Conservation (phyloP, 805 yeast species). For the Barnettozyma wickerhamii region DNA sequence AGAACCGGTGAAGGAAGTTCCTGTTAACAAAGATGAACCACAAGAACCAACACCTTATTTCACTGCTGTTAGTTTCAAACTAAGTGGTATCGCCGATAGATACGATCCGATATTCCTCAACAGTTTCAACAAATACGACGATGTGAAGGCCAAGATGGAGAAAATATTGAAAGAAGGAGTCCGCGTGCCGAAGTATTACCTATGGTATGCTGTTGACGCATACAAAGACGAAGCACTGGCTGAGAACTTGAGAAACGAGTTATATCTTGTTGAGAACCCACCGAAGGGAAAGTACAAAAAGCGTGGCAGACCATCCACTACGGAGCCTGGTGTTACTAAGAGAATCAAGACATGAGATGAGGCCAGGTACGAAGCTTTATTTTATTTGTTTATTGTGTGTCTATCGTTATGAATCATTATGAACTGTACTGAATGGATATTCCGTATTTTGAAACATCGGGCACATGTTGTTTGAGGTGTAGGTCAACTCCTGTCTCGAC, state of each 20-base stretch:
- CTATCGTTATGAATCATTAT: no score
- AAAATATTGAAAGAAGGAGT: conserved; percentile 54
- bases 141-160: conserved; percentile 60
- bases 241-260: conserved; percentile 55
- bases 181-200: conserved; percentile 53
- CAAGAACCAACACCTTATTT: conserved; percentile 36
- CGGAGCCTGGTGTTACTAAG: not conserved
- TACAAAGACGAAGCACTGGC: conserved; percentile 62
- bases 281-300: conserved; percentile 33
- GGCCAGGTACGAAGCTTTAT: no score
- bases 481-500: conserved; percentile 69
- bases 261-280: conserved; percentile 49
- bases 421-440: not conserved
- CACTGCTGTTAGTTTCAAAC: conserved; percentile 62
- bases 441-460: conserved; percentile 36
- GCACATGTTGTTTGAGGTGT: conserved; percentile 38
- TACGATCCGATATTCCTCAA: conserved; percentile 60
- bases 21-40: conserved; percentile 8
- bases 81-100: conserved; percentile 62
- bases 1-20: not conserved
- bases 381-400: no score
- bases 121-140: conserved; percentile 54
- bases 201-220: conserved; percentile 86
- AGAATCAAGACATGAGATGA: no score
- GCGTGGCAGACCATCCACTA: conserved; percentile 13